Evolutionary conservation across 768 basidiomycete species (phyloP).

Genomic region (Lactarius indigo): DNA sequence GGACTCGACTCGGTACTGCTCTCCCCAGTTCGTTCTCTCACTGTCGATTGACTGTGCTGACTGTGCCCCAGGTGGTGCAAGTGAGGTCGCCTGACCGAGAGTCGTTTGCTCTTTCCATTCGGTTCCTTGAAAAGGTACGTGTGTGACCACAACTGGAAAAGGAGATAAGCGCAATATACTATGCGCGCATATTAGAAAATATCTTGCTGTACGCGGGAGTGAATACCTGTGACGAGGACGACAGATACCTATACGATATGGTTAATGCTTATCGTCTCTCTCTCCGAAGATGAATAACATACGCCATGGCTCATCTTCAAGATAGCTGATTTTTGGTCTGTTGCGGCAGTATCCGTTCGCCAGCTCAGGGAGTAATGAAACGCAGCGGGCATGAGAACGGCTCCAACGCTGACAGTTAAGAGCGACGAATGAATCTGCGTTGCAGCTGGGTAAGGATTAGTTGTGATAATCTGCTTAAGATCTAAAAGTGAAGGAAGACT

Average conservation of each 20-base stretch:
- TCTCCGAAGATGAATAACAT: constrained; percentile 28
- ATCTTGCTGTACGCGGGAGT: background rate
- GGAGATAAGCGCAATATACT: constrained; percentile 74
- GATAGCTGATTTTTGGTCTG: constrained; percentile 45
- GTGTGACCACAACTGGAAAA: constrained; percentile 81
- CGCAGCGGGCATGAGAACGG: constrained; percentile 72
- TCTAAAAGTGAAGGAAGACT: background rate
- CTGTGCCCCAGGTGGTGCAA: background rate
- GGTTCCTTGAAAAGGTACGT: constrained; percentile 58
- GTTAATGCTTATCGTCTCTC: constrained; percentile 1
- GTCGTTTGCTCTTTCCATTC: constrained; percentile 24
- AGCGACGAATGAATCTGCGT: constrained; percentile 73
- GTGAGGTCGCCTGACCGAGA: constrained; percentile 10
- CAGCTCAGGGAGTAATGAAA: constrained; percentile 61
- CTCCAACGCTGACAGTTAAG: constrained; percentile 72
- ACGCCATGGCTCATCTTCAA: constrained; percentile 77
- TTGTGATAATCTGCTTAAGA: background rate
- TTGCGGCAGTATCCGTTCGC: constrained; percentile 19
- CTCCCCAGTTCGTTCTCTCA: background rate
- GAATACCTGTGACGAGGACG: constrained; percentile 66
- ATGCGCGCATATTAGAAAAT: background rate
- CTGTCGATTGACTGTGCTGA: constrained; percentile 16
- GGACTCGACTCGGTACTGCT: constrained; percentile 8
- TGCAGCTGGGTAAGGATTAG: constrained; percentile 43
- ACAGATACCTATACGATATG: constrained; percentile 54